phyloP scores from a whole-genome alignment of 805 yeast species.

The Wickerhamiella allomyrinae region DNA sequence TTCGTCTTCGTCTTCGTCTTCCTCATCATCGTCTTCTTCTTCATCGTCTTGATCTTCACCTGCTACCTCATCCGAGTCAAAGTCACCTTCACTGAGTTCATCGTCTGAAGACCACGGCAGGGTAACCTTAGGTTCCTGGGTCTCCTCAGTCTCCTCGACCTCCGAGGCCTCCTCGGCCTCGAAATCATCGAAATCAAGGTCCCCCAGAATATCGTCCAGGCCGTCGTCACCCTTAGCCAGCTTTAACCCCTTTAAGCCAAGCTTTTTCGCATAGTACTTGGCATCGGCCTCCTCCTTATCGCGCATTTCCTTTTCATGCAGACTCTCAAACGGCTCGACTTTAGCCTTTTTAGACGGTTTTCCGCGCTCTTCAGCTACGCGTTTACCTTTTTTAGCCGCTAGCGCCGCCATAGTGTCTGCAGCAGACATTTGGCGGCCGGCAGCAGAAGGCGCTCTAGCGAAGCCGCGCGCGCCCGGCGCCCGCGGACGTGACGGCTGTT shows the following conservation, averaged over 20 bases:
- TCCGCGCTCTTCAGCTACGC: constrained; percentile 10
- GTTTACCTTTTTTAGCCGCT: constrained; percentile 13
- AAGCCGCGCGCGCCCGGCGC: not conserved
- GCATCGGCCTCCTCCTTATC: constrained; percentile 63
- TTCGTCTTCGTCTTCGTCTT: constrained; percentile 16
- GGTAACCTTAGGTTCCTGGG: constrained; percentile 7
- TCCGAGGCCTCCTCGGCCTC: not conserved
- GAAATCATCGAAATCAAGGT: constrained; percentile 38
- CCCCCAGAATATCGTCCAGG: constrained; percentile 72
- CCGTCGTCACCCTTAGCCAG: constrained; percentile 55
- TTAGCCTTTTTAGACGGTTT: constrained; percentile 5
- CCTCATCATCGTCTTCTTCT: constrained; percentile 18
- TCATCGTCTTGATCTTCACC: constrained; percentile 12
- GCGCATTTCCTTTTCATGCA: constrained; percentile 36
- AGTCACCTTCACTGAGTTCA: constrained; percentile 12
- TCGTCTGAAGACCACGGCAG: constrained; percentile 8
- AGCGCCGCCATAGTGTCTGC: constrained; percentile 22
- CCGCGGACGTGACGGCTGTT: not conserved
- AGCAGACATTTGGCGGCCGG: constrained; percentile 7
- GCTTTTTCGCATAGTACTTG: constrained; percentile 65
- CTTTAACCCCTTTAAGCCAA: constrained; percentile 48
- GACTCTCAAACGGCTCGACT: constrained; percentile 20
- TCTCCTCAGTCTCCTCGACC: not conserved
- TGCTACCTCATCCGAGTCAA: constrained; percentile 19
- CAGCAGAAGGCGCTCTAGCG: not conserved